Percentiles rank a stretch among this genome's conserved stretches.
phyloP scores from a whole-genome alignment of 345 rosid species.

The Excoecaria cochinchinensis region DNA sequence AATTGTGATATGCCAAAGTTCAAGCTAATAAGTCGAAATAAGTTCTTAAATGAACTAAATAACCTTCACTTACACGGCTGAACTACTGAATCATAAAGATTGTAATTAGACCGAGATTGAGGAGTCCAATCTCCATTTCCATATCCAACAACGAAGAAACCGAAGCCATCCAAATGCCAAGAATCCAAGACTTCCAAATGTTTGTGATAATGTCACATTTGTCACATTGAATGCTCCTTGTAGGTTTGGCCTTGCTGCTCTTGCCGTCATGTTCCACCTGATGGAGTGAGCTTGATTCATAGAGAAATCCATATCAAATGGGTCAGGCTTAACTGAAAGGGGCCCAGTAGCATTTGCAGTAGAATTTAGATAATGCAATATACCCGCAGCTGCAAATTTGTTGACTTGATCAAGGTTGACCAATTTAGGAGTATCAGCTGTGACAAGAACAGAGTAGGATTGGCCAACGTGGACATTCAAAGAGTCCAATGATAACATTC shows the following conservation, averaged over 20 bases:
- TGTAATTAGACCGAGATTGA: conserved; percentile 40
- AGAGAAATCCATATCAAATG: conserved; percentile 36
- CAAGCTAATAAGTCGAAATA: too few relatives aligned
- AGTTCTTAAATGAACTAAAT: too few relatives aligned
- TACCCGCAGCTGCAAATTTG: conserved; percentile 25
- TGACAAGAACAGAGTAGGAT: conserved; percentile 34
- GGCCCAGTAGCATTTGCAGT: conserved; percentile 19
- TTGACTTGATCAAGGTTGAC: neutral
- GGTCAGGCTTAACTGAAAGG: conserved; percentile 36
- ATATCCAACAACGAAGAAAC: conserved; percentile 47
- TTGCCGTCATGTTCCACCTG: conserved; percentile 56
- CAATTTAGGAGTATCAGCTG: conserved; percentile 41
- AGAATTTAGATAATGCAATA: conserved; percentile 38
- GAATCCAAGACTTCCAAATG: conserved; percentile 42
- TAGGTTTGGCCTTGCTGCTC: conserved; percentile 66
- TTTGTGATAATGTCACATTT: conserved; percentile 44
- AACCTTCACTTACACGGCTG: too few relatives aligned
- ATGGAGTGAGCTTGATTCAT: conserved; percentile 39
- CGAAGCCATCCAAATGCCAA: conserved; percentile 61
- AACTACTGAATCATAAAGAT: conserved; percentile 55
- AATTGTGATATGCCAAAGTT: too few relatives aligned
- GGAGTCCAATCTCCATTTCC: conserved; percentile 62
- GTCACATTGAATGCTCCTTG: conserved; percentile 60
- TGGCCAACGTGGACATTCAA: conserved; percentile 39
- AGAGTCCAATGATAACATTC: conserved; percentile 36